Evolutionary conservation across 1,284 basidiomycete genomes (phyloP).

Genomic region (Microbotryomycetes sp.): DNA sequence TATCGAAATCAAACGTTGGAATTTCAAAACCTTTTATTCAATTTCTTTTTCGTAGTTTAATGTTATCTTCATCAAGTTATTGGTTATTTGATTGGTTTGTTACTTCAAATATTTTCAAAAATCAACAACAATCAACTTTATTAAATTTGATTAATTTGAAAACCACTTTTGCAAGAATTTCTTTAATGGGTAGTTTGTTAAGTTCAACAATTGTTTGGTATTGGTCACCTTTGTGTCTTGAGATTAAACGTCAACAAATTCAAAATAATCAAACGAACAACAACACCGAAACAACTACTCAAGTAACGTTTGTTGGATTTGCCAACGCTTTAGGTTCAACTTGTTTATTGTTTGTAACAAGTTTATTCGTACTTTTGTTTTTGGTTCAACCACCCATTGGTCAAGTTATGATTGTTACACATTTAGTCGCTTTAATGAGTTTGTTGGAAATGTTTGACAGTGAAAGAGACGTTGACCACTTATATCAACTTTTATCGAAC

Average conservation of each 20-base stretch:
- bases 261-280: slow-evolving; percentile 38
- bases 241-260: slow-evolving; percentile 48
- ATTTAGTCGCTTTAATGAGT: slow-evolving; percentile 59
- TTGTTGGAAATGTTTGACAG: slow-evolving; percentile 74
- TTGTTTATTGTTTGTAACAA: slow-evolving; percentile 72
- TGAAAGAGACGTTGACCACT: slow-evolving; percentile 57
- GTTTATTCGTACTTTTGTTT: slow-evolving; percentile 59
- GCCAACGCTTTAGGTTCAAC: slow-evolving; percentile 84
- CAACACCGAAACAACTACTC: slow-evolving; percentile 39
- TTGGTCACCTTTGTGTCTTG: slow-evolving; percentile 62
- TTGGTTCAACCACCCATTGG: slow-evolving; percentile 69
- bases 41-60: slow-evolving; percentile 52
- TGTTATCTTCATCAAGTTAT: slow-evolving; percentile 56
- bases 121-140: background rate
- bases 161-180: slow-evolving; percentile 57
- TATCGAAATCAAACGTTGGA: slow-evolving; percentile 68
- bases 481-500: slow-evolving; percentile 11
- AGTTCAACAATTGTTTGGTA: slow-evolving; percentile 62
- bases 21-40: slow-evolving; percentile 61
- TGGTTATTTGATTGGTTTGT: slow-evolving; percentile 83
- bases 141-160: slow-evolving; percentile 46
- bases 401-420: slow-evolving; percentile 65
- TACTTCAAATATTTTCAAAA: slow-evolving; percentile 8
- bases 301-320: slow-evolving; percentile 72
- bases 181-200: slow-evolving; percentile 52